Base-by-base conservation (phyloP, 2,329 filamentous ascomycete genomes). In the Cercospora berteroae region DNA sequence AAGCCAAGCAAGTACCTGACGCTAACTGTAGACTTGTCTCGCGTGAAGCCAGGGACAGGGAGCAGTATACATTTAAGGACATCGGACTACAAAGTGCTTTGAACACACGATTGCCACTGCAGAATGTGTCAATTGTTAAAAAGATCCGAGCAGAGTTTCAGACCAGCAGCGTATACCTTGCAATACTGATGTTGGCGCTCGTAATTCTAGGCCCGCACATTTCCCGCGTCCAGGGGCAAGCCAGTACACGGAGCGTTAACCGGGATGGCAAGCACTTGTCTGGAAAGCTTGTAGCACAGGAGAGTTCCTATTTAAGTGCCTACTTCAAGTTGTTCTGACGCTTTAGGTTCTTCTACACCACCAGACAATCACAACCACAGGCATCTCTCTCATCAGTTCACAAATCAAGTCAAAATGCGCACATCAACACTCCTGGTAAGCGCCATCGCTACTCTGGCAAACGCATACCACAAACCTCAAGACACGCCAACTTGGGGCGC, bases 381-480 rank as follows among this genome's bases (percentile, higher is more conserved):
- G 33, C 33, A 12, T 36, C 33, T 20, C 42, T 48, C 20, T 9
- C 4, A 48, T 5, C 42, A 48, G 42, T 10, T 1, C 42, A 12
- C n/a, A 23, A 10, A 16, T 9, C 31, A 20, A 27, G 57, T 12
- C 56, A 60, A 23, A 23, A 67, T 67, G 65, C 61, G 62, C 23
- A 25, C 62, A 16, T 44, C 56, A 42, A 39, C 58, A 12, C 18
- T 64, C 48, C 57, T 67, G 1, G 18, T 64, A 44, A 52, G 61
- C 44, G 18, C 23, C 33, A 52, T 61, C 20, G 29, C 42, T 16
- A 27, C 60, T 44, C 52, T 68, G 16, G 50, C 64, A 10, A 57
- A 25, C 8, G 67, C 67, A 55, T 69, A 66, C 60, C 62, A 57
- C 13, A 57, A 64, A 65, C 64, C 64, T 3, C 27, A 58, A 64